phyloP scores from a whole-genome alignment of 768 basidiomycete genomes.

The Psilocybe tampanensis region DNA sequence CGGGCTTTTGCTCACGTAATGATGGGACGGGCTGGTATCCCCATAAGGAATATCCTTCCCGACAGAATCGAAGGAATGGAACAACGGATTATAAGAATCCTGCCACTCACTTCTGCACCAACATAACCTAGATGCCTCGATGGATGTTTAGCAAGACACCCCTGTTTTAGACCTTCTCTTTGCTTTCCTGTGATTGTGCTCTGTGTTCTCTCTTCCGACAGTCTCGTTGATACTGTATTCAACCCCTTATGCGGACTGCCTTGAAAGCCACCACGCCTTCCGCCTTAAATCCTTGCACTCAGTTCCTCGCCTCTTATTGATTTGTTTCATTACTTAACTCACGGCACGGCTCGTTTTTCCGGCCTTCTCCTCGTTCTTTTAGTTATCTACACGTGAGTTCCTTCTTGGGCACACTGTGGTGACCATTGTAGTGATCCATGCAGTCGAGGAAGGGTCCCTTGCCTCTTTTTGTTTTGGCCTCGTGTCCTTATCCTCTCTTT shows the following conservation, averaged over 20 bases:
- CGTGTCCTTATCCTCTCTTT: constrained; percentile 36
- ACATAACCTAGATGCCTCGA: constrained; percentile 6
- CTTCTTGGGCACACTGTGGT: constrained; percentile 6
- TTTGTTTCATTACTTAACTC: constrained; percentile 6
- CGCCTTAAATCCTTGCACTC: constrained; percentile 6
- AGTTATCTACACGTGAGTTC: constrained; percentile 17
- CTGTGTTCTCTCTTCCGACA: not conserved
- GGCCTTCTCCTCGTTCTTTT: constrained; percentile 2
- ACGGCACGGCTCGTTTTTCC: constrained; percentile 7
- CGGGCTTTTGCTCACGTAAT: constrained; percentile 26
- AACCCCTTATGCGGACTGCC: not conserved
- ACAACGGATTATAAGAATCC: not conserved
- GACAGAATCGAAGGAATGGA: constrained; percentile 11
- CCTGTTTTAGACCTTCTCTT: not conserved
- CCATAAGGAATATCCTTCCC: constrained; percentile 22
- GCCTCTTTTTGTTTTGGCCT: constrained; percentile 30
- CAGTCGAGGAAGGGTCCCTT: constrained; percentile 12
- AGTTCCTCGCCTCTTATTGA: not conserved
- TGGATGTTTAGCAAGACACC: constrained; percentile 2
- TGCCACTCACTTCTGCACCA: not conserved
- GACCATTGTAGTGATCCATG: constrained; percentile 9
- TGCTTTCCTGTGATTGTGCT: not conserved
- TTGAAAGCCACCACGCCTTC: constrained; percentile 4
- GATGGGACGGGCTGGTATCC: constrained; percentile 1
- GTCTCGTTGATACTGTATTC: not conserved